phyloP scores from a whole-genome alignment of 2,329 filamentous ascomycete genomes.

The Penicillium sp. region DNA sequence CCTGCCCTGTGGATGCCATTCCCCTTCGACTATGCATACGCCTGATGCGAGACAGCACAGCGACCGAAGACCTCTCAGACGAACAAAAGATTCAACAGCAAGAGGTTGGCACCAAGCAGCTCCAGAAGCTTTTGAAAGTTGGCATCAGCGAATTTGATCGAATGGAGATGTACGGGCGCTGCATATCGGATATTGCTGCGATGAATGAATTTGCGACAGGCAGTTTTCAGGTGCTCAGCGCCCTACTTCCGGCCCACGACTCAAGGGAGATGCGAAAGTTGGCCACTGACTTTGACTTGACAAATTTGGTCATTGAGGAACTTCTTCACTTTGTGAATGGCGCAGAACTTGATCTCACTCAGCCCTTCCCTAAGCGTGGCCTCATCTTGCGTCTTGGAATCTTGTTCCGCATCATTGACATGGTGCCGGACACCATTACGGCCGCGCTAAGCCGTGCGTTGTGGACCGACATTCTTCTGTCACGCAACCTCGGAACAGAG shows the following conservation, averaged over 20 bases:
- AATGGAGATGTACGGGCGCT: conserved; percentile 58
- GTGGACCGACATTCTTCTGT: conserved; percentile 69
- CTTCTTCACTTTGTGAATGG: conserved; percentile 51
- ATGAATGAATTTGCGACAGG: conserved; percentile 62
- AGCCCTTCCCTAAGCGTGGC: conserved; percentile 37
- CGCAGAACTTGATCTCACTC: conserved; percentile 40
- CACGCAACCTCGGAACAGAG: conserved; percentile 52
- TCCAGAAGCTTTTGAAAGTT: conserved; percentile 55
- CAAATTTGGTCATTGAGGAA: conserved; percentile 58
- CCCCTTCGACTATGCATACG: conserved; percentile 57
- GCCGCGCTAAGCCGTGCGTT: conserved; percentile 57
- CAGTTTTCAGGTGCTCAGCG: conserved; percentile 61
- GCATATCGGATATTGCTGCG: conserved; percentile 61
- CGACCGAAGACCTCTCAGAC: conserved; percentile 49
- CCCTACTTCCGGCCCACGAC: conserved; percentile 39
- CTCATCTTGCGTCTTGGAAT: conserved; percentile 53
- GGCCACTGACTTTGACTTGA: conserved; percentile 56
- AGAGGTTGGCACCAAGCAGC: conserved; percentile 55
- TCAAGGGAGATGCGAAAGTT: conserved; percentile 53
- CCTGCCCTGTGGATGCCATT: conserved; percentile 35
- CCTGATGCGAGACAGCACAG: conserved; percentile 65
- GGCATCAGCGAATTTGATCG: conserved; percentile 55
- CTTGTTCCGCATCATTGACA: conserved; percentile 54
- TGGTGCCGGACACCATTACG: conserved; percentile 58
- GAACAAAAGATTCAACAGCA: conserved; percentile 59